A percentile compares a stretch with the other conserved stretches of the same genome.
Conservation (phyloP, 176 grass and related monocot genomes). For the Musa beccarii region DNA sequence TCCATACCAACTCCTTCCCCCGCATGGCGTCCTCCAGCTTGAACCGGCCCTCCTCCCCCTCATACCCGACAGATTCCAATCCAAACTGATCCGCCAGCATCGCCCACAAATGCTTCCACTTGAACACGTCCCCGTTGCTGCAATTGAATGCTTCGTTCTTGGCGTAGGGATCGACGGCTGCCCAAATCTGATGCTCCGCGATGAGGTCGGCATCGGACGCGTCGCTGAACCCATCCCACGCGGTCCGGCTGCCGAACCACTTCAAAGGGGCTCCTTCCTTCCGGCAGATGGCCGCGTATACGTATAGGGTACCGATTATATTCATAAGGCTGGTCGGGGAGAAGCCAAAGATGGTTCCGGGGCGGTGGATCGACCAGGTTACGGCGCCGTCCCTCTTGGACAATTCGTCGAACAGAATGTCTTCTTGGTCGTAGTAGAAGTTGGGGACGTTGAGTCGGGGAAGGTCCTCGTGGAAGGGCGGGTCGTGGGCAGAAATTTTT, state of each 20-base stretch:
- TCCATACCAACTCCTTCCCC: slow-evolving; percentile 54
- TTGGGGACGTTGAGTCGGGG: not conserved
- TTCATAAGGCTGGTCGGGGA: slow-evolving; percentile 68
- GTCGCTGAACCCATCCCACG: slow-evolving; percentile 62
- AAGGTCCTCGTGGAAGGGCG: slow-evolving; percentile 3
- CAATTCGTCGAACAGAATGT: not conserved
- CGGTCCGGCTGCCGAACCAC: slow-evolving; percentile 35
- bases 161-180: slow-evolving; percentile 59
- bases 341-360: slow-evolving; percentile 51
- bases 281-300: slow-evolving; percentile 70
- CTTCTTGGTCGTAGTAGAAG: slow-evolving; percentile 10
- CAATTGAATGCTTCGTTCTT: slow-evolving; percentile 85
- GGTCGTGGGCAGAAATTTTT: not conserved
- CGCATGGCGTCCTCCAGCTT: slow-evolving; percentile 49
- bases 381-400: not conserved
- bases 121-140: slow-evolving; percentile 76
- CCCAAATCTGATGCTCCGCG: slow-evolving; percentile 91
- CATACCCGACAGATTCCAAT: slow-evolving; percentile 48
- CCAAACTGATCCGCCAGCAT: slow-evolving; percentile 60
- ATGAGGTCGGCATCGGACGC: slow-evolving; percentile 71
- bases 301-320: slow-evolving; percentile 59
- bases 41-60: slow-evolving; percentile 56
- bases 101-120: slow-evolving; percentile 78
- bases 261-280: slow-evolving; percentile 47
- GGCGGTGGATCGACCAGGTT: slow-evolving; percentile 31